Percentiles rank a stretch among this genome's conserved stretches.
These are phyloP conservation scores for Sphaerulina populicola DNA, from an alignment of 2,329 filamentous ascomycete genomes.

Conservation along the genomic window DNA sequence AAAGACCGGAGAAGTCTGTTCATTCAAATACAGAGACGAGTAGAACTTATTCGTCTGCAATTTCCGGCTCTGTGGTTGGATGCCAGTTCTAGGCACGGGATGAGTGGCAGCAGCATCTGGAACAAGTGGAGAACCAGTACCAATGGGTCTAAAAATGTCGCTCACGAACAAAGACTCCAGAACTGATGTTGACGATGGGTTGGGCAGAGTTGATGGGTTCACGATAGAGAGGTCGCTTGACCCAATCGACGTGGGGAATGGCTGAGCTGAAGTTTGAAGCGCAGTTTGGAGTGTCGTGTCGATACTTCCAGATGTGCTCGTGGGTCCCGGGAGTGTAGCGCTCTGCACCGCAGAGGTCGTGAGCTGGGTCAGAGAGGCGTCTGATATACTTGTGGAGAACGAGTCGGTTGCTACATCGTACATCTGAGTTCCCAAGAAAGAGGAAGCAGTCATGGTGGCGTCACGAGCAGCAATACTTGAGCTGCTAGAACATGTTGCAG, in stretches of 20 bases:
- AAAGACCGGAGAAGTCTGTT: slow-evolving; percentile 61
- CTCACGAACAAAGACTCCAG: slow-evolving; percentile 22
- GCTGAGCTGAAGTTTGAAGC: slow-evolving; percentile 23
- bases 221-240: slow-evolving; percentile 28
- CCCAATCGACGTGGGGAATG: slow-evolving; percentile 27
- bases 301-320: slow-evolving; percentile 19
- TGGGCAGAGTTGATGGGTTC: slow-evolving; percentile 22
- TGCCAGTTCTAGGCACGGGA: slow-evolving; percentile 35
- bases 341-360: slow-evolving; percentile 29
- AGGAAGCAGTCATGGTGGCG: slow-evolving; percentile 2
- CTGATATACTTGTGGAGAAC: slow-evolving; percentile 21
- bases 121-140: slow-evolving; percentile 34
- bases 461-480: slow-evolving; percentile 13
- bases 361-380: slow-evolving; percentile 23
- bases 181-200: slow-evolving; percentile 24
- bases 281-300: slow-evolving; percentile 24
- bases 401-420: slow-evolving; percentile 5
- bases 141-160: slow-evolving; percentile 38
- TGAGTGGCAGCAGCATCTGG: slow-evolving; percentile 38
- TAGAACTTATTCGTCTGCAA: slow-evolving; percentile 65
- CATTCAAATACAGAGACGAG: slow-evolving; percentile 67
- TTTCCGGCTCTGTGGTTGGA: slow-evolving; percentile 37
- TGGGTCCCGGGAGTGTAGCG: slow-evolving; percentile 16
- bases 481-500: slow-evolving; percentile 5
- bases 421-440: background rate